A percentile compares a stretch with the other conserved stretches of the same genome.
These are phyloP conservation scores for Pleurotus tuber-regium DNA, from an alignment of 768 basidiomycete species.

Conservation along the genomic window DNA sequence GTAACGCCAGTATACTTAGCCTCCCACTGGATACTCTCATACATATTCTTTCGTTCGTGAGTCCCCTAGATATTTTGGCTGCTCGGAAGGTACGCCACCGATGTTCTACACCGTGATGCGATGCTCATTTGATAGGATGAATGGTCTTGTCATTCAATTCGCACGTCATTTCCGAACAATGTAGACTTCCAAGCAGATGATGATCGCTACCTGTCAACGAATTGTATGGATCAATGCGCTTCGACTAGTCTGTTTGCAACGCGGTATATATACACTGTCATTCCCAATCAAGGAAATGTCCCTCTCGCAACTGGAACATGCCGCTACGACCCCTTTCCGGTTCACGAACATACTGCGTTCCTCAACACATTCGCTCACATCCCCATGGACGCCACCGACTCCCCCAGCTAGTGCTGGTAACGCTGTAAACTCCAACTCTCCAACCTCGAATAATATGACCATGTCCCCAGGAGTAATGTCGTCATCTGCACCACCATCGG, in stretches of 20 bases:
- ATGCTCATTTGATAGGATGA: too few relatives aligned
- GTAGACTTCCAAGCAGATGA: conserved; percentile 22
- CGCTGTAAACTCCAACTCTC: background rate
- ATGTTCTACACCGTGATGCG: too few relatives aligned
- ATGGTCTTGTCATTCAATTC: background rate
- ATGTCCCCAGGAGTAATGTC: too few relatives aligned
- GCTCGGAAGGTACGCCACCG: conserved; percentile 13
- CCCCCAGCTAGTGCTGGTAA: too few relatives aligned
- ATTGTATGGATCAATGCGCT: conserved; percentile 28
- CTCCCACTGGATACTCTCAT: conserved; percentile 18
- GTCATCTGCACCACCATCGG: background rate
- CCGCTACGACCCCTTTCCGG: conserved; percentile 22
- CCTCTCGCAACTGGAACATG: conserved; percentile 22
- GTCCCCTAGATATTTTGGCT: conserved; percentile 18
- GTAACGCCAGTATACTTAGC: background rate
- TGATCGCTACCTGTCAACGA: conserved; percentile 16
- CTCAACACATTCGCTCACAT: background rate
- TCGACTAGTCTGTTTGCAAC: conserved; percentile 17
- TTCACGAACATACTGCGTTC: conserved; percentile 15
- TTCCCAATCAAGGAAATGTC: conserved; percentile 26
- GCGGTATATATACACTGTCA: conserved; percentile 19
- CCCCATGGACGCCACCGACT: background rate
- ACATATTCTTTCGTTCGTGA: conserved; percentile 16
- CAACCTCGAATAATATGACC: too few relatives aligned
- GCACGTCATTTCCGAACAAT: background rate